These are phyloP conservation scores for Pulveroboletus ravenelii DNA, from an alignment of 768 basidiomycete species.

Conservation along the genomic window DNA sequence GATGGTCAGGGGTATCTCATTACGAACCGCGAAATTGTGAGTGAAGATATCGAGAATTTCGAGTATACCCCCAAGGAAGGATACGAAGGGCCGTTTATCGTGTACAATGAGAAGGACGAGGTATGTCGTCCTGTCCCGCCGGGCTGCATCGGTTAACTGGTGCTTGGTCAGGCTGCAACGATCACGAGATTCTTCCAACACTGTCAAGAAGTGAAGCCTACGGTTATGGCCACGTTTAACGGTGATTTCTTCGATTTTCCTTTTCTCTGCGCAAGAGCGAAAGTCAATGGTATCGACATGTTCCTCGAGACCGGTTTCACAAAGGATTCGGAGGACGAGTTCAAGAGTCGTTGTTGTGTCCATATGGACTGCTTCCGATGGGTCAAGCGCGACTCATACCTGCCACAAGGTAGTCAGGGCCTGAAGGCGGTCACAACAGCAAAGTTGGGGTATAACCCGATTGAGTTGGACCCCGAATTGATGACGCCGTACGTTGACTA, in stretches of 20 bases:
- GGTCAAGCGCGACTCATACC: slow-evolving; percentile 98
- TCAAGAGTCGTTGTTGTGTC: slow-evolving; percentile 84
- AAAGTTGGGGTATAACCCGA: slow-evolving; percentile 94
- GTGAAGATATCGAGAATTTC: slow-evolving; percentile 97
- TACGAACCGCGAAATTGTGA: slow-evolving; percentile 95
- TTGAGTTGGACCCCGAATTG: slow-evolving; percentile 94
- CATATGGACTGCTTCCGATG: slow-evolving; percentile 99
- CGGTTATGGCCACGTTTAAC: slow-evolving; percentile 97
- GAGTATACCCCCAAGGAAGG: slow-evolving; percentile 99
- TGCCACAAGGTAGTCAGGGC: slow-evolving; percentile 98
- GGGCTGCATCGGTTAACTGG: background rate
- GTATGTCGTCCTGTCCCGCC: slow-evolving; percentile 35
- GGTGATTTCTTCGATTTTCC: slow-evolving; percentile 99
- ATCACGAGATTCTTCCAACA: slow-evolving; percentile 91
- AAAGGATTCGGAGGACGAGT: slow-evolving; percentile 91
- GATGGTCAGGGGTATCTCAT: slow-evolving; percentile 97
- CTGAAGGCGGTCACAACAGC: slow-evolving; percentile 96
- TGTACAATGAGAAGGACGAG: slow-evolving; percentile 94
- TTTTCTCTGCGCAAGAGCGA: slow-evolving; percentile 83
- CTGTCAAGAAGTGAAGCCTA: slow-evolving; percentile 89
- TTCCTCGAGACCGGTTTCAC: slow-evolving; percentile 90
- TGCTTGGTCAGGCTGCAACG: slow-evolving; percentile 58
- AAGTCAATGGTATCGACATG: slow-evolving; percentile 92
- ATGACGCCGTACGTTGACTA: slow-evolving; percentile 87
- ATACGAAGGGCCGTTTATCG: slow-evolving; percentile 92